Evolutionary conservation across 169 alveolate genomes (phyloP), one percentile per base, ranked within the genome.

Genomic region (Sarcocystis neurona): DNA sequence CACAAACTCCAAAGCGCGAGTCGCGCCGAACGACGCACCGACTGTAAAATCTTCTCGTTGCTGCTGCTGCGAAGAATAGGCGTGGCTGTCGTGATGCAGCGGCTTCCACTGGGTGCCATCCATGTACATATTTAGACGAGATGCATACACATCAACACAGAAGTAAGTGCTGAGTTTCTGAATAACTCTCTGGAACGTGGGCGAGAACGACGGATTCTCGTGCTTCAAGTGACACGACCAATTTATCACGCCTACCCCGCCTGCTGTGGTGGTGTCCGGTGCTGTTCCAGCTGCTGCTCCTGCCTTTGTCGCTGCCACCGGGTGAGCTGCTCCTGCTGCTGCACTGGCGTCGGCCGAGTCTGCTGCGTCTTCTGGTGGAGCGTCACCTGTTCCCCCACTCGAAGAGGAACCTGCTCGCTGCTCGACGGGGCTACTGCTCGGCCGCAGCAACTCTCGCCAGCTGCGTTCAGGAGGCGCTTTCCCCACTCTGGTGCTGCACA

Each of bases 81-180:
- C 95, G 4, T 92, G 94, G n/a, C 92, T 79, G 78, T 93, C 95
- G 32, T 93, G 93, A 79, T 93, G 95, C 43, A 88, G 77, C 2
- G 95, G 95, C 90, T 93, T 93, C 95, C 95, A 93, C 80, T 90
- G 92, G 0, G 92, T 56, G 37, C 93, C 93, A 39, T 88, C 90
- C 58, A 70, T 78, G 60, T 93, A 93, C 78, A 92, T 60, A 43
- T 93, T 93, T 90, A 93, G 72, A 46, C 95, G 92, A 23, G 93
- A 68, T 56, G 91, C 92, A 23, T 50, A 77, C 41, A 85, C 72
- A 5, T 84, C 92, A 0, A 92, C 56, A 44, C 75, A 84, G 84
- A 92, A 92, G 72, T 89, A 85, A 46, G 60, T 48, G n/a, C 87
- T 70, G 60, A 92, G 87, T 41, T 85, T 58, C 30, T 68, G 58